Conservation (phyloP, 2,329 filamentous ascomycete genomes). For the Botrytis fragariae region DNA sequence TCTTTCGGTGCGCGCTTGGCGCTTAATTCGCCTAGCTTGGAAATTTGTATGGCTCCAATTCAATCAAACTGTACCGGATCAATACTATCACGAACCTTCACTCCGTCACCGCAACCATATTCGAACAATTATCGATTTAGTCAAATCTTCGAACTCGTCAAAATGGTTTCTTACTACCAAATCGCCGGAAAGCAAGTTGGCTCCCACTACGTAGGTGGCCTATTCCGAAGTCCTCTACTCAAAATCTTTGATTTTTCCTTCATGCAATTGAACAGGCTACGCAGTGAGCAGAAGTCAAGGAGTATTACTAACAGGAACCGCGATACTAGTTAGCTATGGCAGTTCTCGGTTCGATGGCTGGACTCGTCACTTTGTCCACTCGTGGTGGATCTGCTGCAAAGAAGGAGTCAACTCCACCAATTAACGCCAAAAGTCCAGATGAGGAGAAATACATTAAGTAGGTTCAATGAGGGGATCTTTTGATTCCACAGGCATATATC, state of each 20-base stretch:
- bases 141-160: conserved; percentile 24
- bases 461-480: conserved; percentile 19
- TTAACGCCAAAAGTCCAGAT: conserved; percentile 39
- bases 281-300: not conserved
- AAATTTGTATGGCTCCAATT: conserved; percentile 18
- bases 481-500: not conserved
- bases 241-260: conserved; percentile 25
- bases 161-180: conserved; percentile 38
- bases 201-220: conserved; percentile 38
- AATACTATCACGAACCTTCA: conserved; percentile 7
- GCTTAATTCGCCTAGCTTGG: conserved; percentile 20
- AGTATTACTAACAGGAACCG: conserved; percentile 25
- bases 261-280: conserved; percentile 20
- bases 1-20: conserved; percentile 12
- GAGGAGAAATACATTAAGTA: conserved; percentile 41
- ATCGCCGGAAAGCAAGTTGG: conserved; percentile 39
- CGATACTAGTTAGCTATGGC: conserved; percentile 37
- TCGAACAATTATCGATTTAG: not conserved
- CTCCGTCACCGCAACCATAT: conserved; percentile 1
- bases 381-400: conserved; percentile 33
- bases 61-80: not conserved
- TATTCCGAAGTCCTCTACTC: not conserved
- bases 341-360: conserved; percentile 33
- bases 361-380: conserved; percentile 24
- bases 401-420: conserved; percentile 36